Conservation (phyloP, 108 stramenopile species). For the Poteriospumella lacustris region DNA sequence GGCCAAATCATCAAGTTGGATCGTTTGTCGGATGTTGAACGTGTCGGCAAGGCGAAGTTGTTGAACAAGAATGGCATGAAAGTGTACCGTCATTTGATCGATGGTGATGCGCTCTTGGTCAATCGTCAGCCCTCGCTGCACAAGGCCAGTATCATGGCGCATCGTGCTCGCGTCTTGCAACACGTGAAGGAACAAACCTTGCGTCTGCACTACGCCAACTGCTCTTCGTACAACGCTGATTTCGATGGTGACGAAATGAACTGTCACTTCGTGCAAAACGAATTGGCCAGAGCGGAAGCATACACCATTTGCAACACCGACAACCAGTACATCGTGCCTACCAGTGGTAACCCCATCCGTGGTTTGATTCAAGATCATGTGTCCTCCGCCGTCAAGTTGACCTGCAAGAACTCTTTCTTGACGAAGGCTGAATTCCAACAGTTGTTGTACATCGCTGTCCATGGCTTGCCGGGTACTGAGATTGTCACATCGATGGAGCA, state of each 20-base stretch:
- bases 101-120: conserved; percentile 93
- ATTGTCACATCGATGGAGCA: conserved; percentile 61
- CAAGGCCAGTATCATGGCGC: conserved; percentile 99
- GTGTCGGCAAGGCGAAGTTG: conserved; percentile 23
- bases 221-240: conserved; percentile 99
- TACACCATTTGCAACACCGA: conserved; percentile 83
- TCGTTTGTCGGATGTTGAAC: conserved; percentile 28
- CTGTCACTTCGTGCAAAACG: conserved; percentile 93
- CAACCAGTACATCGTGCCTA: conserved; percentile 85
- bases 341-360: conserved; percentile 88
- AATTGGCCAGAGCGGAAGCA: conserved; percentile 89
- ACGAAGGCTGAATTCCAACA: conserved; percentile 86
- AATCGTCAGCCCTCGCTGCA: conserved; percentile 98
- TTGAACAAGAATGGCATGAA: conserved; percentile 50
- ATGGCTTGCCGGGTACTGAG: conserved; percentile 82
- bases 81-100: conserved; percentile 87
- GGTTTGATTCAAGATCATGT: conserved; percentile 99
- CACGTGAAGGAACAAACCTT: conserved; percentile 80
- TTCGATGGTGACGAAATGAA: conserved; percentile 99
- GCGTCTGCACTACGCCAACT: conserved; percentile 99
- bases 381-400: conserved; percentile 90
- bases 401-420: conserved; percentile 80
- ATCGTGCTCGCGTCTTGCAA: conserved; percentile 86
- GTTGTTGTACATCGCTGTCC: conserved; percentile 69
- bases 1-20: conserved; percentile 75